Evolutionary conservation across 2,329 filamentous ascomycete genomes (phyloP).

Genomic region (Penicillium rolfsii): DNA sequence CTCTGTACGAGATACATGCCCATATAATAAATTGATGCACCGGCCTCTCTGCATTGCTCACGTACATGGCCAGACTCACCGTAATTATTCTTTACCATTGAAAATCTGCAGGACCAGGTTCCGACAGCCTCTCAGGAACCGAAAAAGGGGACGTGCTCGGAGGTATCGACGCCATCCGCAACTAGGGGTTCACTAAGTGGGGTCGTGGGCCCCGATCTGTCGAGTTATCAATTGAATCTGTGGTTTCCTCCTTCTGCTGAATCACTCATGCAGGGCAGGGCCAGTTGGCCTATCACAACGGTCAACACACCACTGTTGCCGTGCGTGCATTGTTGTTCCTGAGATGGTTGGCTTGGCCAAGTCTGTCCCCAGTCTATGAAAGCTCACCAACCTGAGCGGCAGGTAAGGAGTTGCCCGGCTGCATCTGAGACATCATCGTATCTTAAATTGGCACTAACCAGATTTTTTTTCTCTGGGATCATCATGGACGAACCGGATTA

Average conservation of each 20-base stretch:
- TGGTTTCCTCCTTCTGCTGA: slow-evolving; percentile 3
- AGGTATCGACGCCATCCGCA: slow-evolving; percentile 20
- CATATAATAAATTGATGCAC: not conserved
- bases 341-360: slow-evolving; percentile 15
- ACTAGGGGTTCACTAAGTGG: slow-evolving; percentile 22
- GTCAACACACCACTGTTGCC: slow-evolving; percentile 5
- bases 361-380: slow-evolving; percentile 3
- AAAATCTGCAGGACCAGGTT: not conserved
- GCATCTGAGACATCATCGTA: slow-evolving; percentile 24
- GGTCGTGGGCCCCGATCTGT: slow-evolving; percentile 19
- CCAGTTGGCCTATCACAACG: slow-evolving; percentile 20
- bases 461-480: not conserved
- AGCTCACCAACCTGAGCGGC: not conserved
- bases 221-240: slow-evolving; percentile 12
- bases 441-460: slow-evolving; percentile 11
- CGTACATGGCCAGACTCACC: not conserved
- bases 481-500: slow-evolving; percentile 15
- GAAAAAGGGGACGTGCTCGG: slow-evolving; percentile 8
- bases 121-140: slow-evolving; percentile 8
- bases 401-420: slow-evolving; percentile 21
- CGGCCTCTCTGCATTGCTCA: not conserved
- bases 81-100: not conserved
- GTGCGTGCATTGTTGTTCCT: slow-evolving; percentile 26
- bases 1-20: not conserved
- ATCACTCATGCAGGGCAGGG: slow-evolving; percentile 5